Conservation (phyloP, 768 basidiomycete species). For the Pisolithus microcarpus region DNA sequence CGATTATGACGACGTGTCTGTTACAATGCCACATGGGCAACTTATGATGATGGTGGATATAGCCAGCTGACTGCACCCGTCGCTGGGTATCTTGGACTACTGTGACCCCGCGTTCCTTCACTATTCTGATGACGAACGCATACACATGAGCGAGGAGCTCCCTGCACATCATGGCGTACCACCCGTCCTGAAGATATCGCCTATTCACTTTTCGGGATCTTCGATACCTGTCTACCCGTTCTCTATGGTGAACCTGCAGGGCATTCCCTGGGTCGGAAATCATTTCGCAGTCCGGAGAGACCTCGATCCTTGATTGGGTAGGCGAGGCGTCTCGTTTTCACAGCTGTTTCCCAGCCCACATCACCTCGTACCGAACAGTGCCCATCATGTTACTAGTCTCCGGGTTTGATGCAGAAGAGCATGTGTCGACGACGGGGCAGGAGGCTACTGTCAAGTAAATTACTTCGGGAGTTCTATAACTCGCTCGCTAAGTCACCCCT, state of each 20-base stretch:
- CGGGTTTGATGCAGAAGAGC: not conserved
- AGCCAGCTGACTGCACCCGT: no score
- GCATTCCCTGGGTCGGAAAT: not conserved
- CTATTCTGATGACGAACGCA: no score
- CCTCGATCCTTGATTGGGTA: not conserved
- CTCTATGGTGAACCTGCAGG: not conserved
- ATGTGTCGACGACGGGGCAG: not conserved
- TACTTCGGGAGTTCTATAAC: not conserved
- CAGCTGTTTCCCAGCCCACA: not conserved
- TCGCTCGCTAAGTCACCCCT: not conserved
- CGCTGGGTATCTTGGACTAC: no score
- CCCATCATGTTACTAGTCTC: not conserved
- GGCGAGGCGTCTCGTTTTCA: not conserved
- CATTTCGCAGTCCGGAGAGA: not conserved
- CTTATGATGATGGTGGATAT: no score
- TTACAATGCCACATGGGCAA: slow-evolving; percentile 30
- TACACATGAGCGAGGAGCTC: no score
- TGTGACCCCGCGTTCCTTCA: no score
- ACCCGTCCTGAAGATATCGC: slow-evolving; percentile 3
- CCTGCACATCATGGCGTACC: not conserved
- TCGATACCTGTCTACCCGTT: not conserved
- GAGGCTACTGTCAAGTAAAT: no score
- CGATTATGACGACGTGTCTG: slow-evolving; percentile 59
- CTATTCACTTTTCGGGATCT: slow-evolving; percentile 6
- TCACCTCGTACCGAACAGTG: not conserved